Evolutionary conservation across 805 yeast species (phyloP), one percentile per base, ranked within the genome.

Genomic region (Candida cerambycidarum): DNA sequence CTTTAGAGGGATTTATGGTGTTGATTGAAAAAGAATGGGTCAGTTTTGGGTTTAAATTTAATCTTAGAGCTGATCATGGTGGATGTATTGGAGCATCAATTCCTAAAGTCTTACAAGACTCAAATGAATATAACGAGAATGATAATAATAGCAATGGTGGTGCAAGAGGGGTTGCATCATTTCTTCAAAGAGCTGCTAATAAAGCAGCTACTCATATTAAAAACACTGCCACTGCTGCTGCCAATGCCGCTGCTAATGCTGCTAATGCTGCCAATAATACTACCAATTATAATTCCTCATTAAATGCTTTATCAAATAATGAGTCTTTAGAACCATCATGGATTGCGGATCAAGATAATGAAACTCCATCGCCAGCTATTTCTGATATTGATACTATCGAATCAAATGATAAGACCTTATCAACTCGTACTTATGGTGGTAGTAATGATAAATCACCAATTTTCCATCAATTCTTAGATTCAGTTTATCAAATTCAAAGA

Each of bases 21-120:
- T 68, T 93, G 14, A 73, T 93, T 3, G 99, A 93, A 55, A 90
- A 93, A 56, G 99, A 93, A 50, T 93, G 98, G 98, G 71, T 88
- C 2, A 80, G 96, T 35, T 92, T 92, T 68, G 99, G 99, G 0
- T 96, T 89, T 65, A 76, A 89, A 52, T 93, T 92, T 58, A 78
- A 80, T 42, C 93, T 89, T 49, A 67, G 99, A 47, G 80, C 81
- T 16, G 96, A 93, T 27, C 90, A 85, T 61, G 73, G 90, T 16
- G 80, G 75, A 2, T 68, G 75, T 42, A 60, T 63, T 14, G 75
- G 76, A 1, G 75, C 76, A 1, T 45, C 60, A 4, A 44, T 61
- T 15, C 61, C 57, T 1, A 45, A 33, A 30, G 29, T 40, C 5
- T 38, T 41, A 27, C 39, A 42, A n/a, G 48, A 46, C 19, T 38